Evolutionary conservation across 257 asterid species (phyloP), one percentile per base, ranked within the genome.

Genomic region (Solanum tacnaense): DNA sequence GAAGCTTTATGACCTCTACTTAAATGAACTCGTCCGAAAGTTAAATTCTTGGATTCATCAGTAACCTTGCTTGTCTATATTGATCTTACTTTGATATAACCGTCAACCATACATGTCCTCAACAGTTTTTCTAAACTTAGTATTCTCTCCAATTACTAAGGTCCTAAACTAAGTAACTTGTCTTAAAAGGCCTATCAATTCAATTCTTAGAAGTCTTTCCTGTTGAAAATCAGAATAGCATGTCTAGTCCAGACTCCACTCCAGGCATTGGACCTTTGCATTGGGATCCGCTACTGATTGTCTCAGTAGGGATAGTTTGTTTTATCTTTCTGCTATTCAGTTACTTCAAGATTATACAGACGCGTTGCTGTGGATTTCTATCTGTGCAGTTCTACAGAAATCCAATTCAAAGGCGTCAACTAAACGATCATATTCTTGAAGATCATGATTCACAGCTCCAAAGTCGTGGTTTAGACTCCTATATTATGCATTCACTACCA

Each of bases 401-500:
- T 52, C 44, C 86, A 7, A 84, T 81, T 5, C 93, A 87, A 84
- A 91, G 92, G 83, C 92, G 88, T 60, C 94, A 92, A 2, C 4
- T 93, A 23, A 91, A 89, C 7, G 91, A 91, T 88, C 92, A 89
- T 4, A 72, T 56, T 31, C 90, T 88, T 1, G 93, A 93, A 56
- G 96, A 93, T 44, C 86, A 89, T 18, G 89, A 96, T 36, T 90
- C 91, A 25, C 94, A 92, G 88, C 68, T 90, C 16, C 95, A 90
- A 6, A 94, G 98, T 89, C 79, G 89, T n/a, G 96, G 94, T 5
- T 56, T 95, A 5, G 93, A 93, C 39, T 94, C 98, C 4, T 90
- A 29, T 52, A 18, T 89, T 6, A 88, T 94, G 93, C 92, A 92
- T 86, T 92, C 98, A 3, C 92, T 95, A 25, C 98, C 98, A 75